These are phyloP conservation scores for Flaveria brownii DNA, from an alignment of 129 eudicot genomes.

Conservation along the genomic window DNA sequence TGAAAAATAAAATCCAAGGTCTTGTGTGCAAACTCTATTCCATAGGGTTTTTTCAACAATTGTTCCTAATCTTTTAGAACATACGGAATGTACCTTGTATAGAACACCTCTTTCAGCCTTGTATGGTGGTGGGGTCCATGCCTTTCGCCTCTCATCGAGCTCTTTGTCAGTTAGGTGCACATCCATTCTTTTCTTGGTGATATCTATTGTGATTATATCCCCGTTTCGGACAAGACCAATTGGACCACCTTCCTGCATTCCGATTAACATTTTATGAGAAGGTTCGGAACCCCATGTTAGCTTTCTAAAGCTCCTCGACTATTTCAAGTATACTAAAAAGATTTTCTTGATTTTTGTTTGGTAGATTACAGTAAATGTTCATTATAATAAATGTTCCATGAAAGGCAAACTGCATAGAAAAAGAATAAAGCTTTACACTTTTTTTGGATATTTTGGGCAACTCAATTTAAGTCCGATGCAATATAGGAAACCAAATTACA, in stretches of 20 bases:
- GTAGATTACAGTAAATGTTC: neutral
- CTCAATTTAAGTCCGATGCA: neutral
- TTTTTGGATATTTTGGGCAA: neutral
- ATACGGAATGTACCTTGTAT: constrained; percentile 59
- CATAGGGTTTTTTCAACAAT: neutral
- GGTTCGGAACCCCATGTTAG: neutral
- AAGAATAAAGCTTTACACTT: neutral
- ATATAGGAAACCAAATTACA: neutral
- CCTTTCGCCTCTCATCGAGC: constrained; percentile 71
- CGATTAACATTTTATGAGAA: neutral
- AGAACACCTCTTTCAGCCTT: constrained; percentile 88
- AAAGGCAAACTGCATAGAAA: neutral
- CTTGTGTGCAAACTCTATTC: neutral
- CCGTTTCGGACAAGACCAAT: constrained; percentile 82
- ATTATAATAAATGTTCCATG: neutral
- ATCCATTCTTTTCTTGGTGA: constrained; percentile 74
- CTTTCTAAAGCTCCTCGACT: neutral
- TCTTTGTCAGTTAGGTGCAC: constrained; percentile 67
- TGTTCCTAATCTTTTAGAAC: neutral
- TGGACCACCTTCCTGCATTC: constrained; percentile 92
- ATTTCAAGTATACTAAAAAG: neutral
- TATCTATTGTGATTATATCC: constrained; percentile 77
- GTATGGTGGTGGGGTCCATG: constrained; percentile 72
- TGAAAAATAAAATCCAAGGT: neutral
- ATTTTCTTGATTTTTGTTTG: neutral